phyloP scores from a whole-genome alignment of 331 rosid species.

The Malus hybrid region DNA sequence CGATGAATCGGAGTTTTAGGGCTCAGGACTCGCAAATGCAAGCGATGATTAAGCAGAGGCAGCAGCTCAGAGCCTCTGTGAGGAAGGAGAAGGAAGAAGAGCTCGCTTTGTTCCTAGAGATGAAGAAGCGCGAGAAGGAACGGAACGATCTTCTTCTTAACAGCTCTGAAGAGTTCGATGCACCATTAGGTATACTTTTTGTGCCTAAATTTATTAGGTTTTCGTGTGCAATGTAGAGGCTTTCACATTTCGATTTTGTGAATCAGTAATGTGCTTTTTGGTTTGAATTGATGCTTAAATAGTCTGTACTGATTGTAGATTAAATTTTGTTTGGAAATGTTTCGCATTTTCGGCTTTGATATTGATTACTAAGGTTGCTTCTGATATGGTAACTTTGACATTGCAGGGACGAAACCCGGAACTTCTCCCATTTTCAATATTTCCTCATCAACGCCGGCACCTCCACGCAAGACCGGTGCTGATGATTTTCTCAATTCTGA shows the following conservation, averaged over 20 bases:
- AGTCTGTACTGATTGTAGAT: background rate
- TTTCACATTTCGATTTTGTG: background rate
- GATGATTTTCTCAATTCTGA: constrained; percentile 94
- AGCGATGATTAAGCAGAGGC: constrained; percentile 53
- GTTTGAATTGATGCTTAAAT: background rate
- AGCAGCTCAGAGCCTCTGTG: constrained; percentile 9
- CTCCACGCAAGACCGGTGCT: constrained; percentile 64
- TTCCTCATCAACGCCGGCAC: constrained; percentile 54
- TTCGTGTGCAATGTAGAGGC: background rate
- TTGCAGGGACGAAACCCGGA: constrained; percentile 56
- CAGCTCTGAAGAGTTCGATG: constrained; percentile 59
- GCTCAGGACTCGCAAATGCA: constrained; percentile 78
- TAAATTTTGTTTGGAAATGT: background rate
- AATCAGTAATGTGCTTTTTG: background rate
- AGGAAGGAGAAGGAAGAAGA: constrained; percentile 82
- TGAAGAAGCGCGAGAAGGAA: constrained; percentile 86
- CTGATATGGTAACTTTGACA: constrained; percentile 4
- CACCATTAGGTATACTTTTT: constrained; percentile 47
- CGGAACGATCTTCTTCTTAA: constrained; percentile 59
- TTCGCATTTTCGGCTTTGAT: background rate
- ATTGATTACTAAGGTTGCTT: background rate
- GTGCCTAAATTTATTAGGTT: background rate
- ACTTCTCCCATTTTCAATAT: constrained; percentile 66
- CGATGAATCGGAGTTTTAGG: constrained; percentile 86
- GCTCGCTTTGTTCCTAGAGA: constrained; percentile 82